phyloP scores from a whole-genome alignment of 169 alveolate genomes.

The Plasmodium ovale region DNA sequence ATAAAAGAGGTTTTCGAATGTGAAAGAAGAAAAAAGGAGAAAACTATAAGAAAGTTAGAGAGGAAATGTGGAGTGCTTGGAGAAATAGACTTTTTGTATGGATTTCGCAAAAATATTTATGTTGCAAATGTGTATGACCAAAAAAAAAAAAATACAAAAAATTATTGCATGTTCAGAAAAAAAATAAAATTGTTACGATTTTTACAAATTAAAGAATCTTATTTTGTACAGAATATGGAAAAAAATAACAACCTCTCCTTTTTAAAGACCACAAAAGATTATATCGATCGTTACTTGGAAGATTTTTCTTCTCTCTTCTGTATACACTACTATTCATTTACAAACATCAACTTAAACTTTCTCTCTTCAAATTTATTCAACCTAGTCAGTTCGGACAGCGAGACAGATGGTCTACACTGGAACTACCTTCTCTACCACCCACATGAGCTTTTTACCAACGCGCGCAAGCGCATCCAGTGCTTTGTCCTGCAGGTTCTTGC shows the following conservation, averaged over 20 bases:
- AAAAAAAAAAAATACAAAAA: neutral
- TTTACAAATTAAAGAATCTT: slow-evolving; percentile 39
- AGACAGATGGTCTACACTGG: slow-evolving; percentile 29
- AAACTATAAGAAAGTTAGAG: slow-evolving; percentile 22
- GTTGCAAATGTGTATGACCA: slow-evolving; percentile 16
- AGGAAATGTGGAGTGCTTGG: slow-evolving; percentile 23
- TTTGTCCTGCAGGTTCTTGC: slow-evolving; percentile 13
- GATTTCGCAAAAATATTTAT: slow-evolving; percentile 13
- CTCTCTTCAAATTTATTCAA: slow-evolving; percentile 38
- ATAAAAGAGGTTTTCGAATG: slow-evolving; percentile 48
- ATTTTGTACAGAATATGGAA: slow-evolving; percentile 34
- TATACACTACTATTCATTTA: slow-evolving; percentile 35
- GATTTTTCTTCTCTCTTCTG: slow-evolving; percentile 46
- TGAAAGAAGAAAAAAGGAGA: slow-evolving; percentile 20
- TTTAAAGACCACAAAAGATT: slow-evolving; percentile 37
- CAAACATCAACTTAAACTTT: slow-evolving; percentile 57
- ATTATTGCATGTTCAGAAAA: neutral
- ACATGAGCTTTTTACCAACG: slow-evolving; percentile 42
- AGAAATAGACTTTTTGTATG: slow-evolving; percentile 18
- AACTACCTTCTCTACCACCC: slow-evolving; percentile 53
- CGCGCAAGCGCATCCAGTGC: slow-evolving; percentile 51
- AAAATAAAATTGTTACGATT: slow-evolving; percentile 56
- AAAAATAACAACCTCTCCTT: slow-evolving; percentile 29
- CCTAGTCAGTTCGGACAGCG: neutral
- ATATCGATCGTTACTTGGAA: slow-evolving; percentile 50